Evolutionary conservation across 176 grass and related monocot genomes (phyloP).

Genomic region (Secale cereale): DNA sequence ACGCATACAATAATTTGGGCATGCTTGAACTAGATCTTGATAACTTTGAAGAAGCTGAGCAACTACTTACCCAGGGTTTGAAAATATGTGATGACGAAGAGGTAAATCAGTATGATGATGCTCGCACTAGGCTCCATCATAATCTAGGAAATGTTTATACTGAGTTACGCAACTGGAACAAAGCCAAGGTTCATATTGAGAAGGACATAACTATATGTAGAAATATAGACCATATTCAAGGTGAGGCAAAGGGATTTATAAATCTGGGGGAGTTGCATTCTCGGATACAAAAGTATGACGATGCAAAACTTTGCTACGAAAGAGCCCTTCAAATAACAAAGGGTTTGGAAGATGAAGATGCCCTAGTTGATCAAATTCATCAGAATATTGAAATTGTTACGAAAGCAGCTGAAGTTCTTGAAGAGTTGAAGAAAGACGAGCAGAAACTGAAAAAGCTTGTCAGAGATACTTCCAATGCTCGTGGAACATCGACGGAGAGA

Average conservation of each 20-base stretch:
- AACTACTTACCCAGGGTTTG: constrained; percentile 63
- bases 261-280: constrained; percentile 75
- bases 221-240: constrained; percentile 71
- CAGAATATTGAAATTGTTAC: constrained; percentile 72
- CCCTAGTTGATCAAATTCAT: constrained; percentile 59
- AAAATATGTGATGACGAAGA: constrained; percentile 96
- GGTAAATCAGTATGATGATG: constrained; percentile 73
- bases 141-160: constrained; percentile 96
- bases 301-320: constrained; percentile 74
- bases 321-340: constrained; percentile 55
- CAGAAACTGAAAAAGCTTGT: constrained; percentile 82
- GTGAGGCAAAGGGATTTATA: constrained; percentile 91
- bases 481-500: constrained; percentile 70
- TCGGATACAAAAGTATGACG: constrained; percentile 54
- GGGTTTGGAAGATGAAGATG: constrained; percentile 76
- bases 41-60: constrained; percentile 74
- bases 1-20: constrained; percentile 90
- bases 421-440: constrained; percentile 69
- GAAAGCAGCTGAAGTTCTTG: constrained; percentile 58
- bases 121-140: constrained; percentile 75
- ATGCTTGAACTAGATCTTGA: constrained; percentile 94
- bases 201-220: constrained; percentile 85
- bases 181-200: constrained; percentile 62
- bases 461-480: constrained; percentile 50
- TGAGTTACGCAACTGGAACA: constrained; percentile 59